Base-by-base conservation (phyloP, 2,329 filamentous ascomycete species). In the Mycocentrospora acerina region DNA sequence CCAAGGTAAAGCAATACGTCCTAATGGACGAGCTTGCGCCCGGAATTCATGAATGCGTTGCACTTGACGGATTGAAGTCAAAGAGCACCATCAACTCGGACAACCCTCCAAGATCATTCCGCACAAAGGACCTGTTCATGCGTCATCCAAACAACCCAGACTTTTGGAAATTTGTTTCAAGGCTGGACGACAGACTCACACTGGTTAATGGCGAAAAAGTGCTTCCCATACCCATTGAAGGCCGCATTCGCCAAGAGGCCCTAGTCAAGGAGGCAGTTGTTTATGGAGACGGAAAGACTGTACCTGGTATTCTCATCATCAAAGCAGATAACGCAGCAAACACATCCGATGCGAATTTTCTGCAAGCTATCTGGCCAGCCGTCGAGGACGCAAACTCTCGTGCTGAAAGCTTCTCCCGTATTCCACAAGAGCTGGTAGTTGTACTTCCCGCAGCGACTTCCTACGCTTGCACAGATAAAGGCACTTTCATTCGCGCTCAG, bases 391-490 rank as follows among this genome's bases (percentile, higher is more conserved):
- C 76, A 0, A 82, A 83, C 40, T 53, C 64, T 1, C 10, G 72
- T 70, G 14, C 77, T 73, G 44, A 62, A 25, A 73, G 71, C 0
- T 84, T 80, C 48, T 74, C 74, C 0, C 71, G 72, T 11, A 72
- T 83, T 2, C 74, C 73, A 0, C 70, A 61, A 12, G 78, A 81
- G 3, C 71, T 83, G 55, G 64, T 83, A 0, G 56, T 74, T 0
- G 54, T 81, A 3, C 60, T 80, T 3, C 66, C 71, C 0, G 46
- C 66, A 0, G 72, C 71, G 1, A 70, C 68, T 4, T 45, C 58
- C 3, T 81, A 78, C 46, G 70, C 77, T 1, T 62, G 59, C 26
- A 81, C 79, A 1, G 79, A 81, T 42, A 81, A 82, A 53, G 76
- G 76, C 3, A 81, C 76, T 0, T 71, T 78, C 38, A 80, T 81